Evolutionary conservation across 495 filamentous ascomycete species (phyloP).

Genomic region (Xylaria palmicola): DNA sequence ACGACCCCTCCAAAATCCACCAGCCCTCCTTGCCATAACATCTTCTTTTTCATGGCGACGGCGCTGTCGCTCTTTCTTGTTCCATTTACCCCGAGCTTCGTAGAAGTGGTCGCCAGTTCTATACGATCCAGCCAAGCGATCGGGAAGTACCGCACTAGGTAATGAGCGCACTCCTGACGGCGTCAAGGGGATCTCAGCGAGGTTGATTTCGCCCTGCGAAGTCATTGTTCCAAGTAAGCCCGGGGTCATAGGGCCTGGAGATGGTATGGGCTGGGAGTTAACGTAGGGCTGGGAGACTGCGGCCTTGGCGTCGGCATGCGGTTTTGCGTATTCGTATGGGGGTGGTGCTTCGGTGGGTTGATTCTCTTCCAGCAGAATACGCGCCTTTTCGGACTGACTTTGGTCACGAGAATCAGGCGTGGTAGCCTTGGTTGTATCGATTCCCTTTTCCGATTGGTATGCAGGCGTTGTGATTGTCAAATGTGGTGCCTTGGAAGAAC

Average conservation of each 20-base stretch:
- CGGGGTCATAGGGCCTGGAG: slow-evolving; percentile 43
- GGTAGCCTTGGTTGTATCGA: neutral
- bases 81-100: slow-evolving; percentile 28
- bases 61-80: slow-evolving; percentile 49
- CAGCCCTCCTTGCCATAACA: slow-evolving; percentile 49
- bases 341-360: slow-evolving; percentile 35
- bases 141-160: slow-evolving; percentile 30
- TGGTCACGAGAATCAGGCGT: slow-evolving; percentile 15
- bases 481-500: slow-evolving; percentile 14
- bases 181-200: slow-evolving; percentile 41
- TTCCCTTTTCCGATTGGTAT: slow-evolving; percentile 18
- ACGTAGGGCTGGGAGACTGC: slow-evolving; percentile 38
- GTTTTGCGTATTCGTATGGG: slow-evolving; percentile 42
- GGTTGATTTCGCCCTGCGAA: slow-evolving; percentile 43
- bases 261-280: slow-evolving; percentile 40
- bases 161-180: slow-evolving; percentile 24
- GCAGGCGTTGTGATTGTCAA: slow-evolving; percentile 18
- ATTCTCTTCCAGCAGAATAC: slow-evolving; percentile 34
- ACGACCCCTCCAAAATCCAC: slow-evolving; percentile 60
- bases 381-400: slow-evolving; percentile 39
- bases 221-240: slow-evolving; percentile 46
- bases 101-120: slow-evolving; percentile 37
- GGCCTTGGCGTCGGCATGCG: slow-evolving; percentile 33
- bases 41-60: slow-evolving; percentile 65
- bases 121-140: slow-evolving; percentile 37